Percentiles rank a stretch among this genome's conserved stretches.
These are phyloP conservation scores for Saccharomycopsis microspora DNA, from an alignment of 805 yeast genomes.

Conservation along the genomic window DNA sequence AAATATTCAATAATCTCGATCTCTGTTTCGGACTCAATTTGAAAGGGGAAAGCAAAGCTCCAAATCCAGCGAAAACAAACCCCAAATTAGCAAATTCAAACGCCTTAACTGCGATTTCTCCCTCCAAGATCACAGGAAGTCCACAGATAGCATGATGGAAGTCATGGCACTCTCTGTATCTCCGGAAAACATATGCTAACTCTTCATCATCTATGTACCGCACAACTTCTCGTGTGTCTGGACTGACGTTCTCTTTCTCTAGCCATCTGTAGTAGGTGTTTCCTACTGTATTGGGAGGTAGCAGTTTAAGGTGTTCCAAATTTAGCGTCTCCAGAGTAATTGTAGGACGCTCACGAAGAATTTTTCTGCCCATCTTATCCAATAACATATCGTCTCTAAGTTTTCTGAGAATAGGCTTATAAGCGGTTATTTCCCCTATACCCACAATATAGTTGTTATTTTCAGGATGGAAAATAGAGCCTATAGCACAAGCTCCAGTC, in stretches of 20 bases:
- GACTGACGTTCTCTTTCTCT: slow-evolving; percentile 78
- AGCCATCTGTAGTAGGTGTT: slow-evolving; percentile 73
- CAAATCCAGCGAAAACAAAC: slow-evolving; percentile 91
- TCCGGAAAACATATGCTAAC: slow-evolving; percentile 81
- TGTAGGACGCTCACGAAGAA: slow-evolving; percentile 71
- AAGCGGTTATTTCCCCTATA: slow-evolving; percentile 84
- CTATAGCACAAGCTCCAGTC: slow-evolving; percentile 64
- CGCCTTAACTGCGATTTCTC: slow-evolving; percentile 90
- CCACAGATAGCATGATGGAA: slow-evolving; percentile 90
- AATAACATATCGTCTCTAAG: slow-evolving; percentile 65
- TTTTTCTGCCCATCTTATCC: slow-evolving; percentile 65
- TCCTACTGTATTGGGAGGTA: slow-evolving; percentile 69
- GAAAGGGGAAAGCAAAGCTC: slow-evolving; percentile 82
- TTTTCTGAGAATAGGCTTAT: slow-evolving; percentile 48
- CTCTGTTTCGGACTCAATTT: slow-evolving; percentile 56
- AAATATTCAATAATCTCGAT: slow-evolving; percentile 50
- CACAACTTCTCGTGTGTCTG: slow-evolving; percentile 87
- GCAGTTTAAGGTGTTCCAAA: slow-evolving; percentile 41
- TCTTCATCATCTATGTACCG: slow-evolving; percentile 82
- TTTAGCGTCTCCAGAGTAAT: slow-evolving; percentile 66
- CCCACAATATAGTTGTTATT: slow-evolving; percentile 67
- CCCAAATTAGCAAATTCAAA: slow-evolving; percentile 89
- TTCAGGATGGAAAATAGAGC: slow-evolving; percentile 69
- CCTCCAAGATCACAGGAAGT: slow-evolving; percentile 83
- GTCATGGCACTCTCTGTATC: slow-evolving; percentile 95